Evolutionary conservation across 768 basidiomycete species (phyloP), one percentile per base, ranked within the genome.

Genomic region (Pleurotus pulmonarius): DNA sequence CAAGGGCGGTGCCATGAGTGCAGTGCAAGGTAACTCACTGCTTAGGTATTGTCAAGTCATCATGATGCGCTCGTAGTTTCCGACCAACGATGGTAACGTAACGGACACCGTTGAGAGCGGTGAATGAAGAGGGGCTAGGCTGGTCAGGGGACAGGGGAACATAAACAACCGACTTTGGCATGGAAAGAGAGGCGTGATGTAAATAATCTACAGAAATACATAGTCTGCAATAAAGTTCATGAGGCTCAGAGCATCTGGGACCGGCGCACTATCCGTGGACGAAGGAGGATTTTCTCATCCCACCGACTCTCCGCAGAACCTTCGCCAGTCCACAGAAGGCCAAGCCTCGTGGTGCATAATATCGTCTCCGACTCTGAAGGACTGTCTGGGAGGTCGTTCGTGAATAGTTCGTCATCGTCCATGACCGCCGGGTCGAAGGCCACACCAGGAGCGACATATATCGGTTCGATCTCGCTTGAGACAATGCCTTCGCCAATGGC

Each of bases 401-500:
- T 56, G 25, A 49, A 58, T n/a, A 56, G 61, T 49, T 59, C 60
- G 39, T 58, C 59, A 54, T 79, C 75, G 26, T 81, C 76, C 83
- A 86, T 82, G 46, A 63, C 66, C 1, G 57, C 55, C 0, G 61
- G 58, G 53, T 79, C 72, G 44, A 77, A 85, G 34, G 51, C 52
- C 0, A 74, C 70, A 15, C 78, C 79, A 4, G 76, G 75, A 1
- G 68, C 59, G 43, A 76, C 72, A 46, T 79, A 78, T 8, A 80
- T 62, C 15, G 79, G 73, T 64, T 83, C 81, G 58, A 86, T 62
- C 60, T 86, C 84, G 52, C 78, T 80, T 2, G 76, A 79, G 1
- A 80, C 81, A 46, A 87, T 72, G 49, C 79, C 80, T 65, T 85
- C 81, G 0, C 83, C 83, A 47, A 85, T 75, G 9, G 78, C 79